Conservation (phyloP, 495 filamentous ascomycete genomes). For the Monascus purpureus region DNA sequence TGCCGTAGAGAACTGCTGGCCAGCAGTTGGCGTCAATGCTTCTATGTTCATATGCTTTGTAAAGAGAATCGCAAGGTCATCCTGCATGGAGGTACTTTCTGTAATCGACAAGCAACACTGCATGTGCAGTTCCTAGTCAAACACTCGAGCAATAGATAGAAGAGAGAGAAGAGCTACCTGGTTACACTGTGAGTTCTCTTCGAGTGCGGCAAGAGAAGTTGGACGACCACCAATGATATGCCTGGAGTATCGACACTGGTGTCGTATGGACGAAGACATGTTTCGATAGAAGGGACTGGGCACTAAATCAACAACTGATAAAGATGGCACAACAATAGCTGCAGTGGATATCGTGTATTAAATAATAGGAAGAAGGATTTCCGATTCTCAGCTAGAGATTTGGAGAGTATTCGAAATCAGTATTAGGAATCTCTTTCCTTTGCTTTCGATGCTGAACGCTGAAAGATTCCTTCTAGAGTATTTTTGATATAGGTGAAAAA, state of each 20-base stretch:
- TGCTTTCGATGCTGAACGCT: too few species aligned
- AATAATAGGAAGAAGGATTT: too few species aligned
- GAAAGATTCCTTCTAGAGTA: too few species aligned
- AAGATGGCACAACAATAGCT: too few species aligned
- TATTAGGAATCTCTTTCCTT: too few species aligned
- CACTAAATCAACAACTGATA: too few species aligned
- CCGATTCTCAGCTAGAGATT: too few species aligned
- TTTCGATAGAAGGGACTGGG: neutral
- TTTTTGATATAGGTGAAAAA: too few species aligned
- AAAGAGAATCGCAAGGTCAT: constrained; percentile 57
- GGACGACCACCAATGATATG: constrained; percentile 22
- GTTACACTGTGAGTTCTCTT: constrained; percentile 21
- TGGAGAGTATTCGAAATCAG: too few species aligned
- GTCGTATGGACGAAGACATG: constrained; percentile 23
- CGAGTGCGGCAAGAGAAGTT: constrained; percentile 15
- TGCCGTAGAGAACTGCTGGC: neutral
- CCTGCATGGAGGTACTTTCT: constrained; percentile 37
- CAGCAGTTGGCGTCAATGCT: constrained; percentile 12
- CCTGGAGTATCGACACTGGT: constrained; percentile 24
- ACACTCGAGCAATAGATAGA: constrained; percentile 1
- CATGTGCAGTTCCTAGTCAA: constrained; percentile 6
- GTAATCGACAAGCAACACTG: constrained; percentile 27
- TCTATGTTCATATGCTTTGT: constrained; percentile 42
- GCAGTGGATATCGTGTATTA: too few species aligned
- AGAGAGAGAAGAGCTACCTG: constrained; percentile 15